Evolutionary conservation across 371 early-diverging fungal genomes (phyloP).

Genomic region (Rhizomucor pusillus): DNA sequence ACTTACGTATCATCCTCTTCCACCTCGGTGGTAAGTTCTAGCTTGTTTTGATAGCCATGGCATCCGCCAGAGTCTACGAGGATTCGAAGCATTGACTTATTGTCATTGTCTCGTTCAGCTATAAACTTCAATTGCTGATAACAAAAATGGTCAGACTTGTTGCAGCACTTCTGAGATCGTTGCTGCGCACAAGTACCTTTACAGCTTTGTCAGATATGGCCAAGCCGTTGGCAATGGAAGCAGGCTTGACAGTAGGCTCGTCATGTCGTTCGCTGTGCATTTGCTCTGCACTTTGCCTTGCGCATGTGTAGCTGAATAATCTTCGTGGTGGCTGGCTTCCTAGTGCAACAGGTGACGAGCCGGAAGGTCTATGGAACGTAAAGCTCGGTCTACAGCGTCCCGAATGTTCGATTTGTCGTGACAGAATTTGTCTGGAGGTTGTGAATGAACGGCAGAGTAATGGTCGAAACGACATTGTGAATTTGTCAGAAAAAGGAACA

Average conservation of each 20-base stretch:
- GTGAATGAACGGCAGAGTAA: no score
- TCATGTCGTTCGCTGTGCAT: no score
- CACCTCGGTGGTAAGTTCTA: conserved; percentile 73
- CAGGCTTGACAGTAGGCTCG: conserved; percentile 15
- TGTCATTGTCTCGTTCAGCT: conserved; percentile 56
- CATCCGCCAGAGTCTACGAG: conserved; percentile 95
- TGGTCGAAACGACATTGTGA: no score
- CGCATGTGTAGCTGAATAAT: conserved; percentile 1
- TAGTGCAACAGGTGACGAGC: no score
- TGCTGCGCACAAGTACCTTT: conserved; percentile 24
- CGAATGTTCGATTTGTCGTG: no score
- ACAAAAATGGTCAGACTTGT: background rate
- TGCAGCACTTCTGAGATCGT: background rate
- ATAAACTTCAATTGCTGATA: conserved; percentile 67
- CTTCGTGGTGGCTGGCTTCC: background rate
- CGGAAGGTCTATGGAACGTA: no score
- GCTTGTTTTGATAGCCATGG: conserved; percentile 93
- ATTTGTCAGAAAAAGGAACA: no score
- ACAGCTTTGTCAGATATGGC: conserved; percentile 40
- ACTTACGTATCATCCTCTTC: conserved; percentile 77
- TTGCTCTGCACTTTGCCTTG: background rate
- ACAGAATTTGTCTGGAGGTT: no score
- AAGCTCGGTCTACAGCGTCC: no score
- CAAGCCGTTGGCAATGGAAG: conserved; percentile 29
- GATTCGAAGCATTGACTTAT: conserved; percentile 67